Percentiles rank a stretch among this genome's conserved stretches.
Conservation (phyloP, 768 basidiomycete species). For the Pleurotus tuoliensis region DNA sequence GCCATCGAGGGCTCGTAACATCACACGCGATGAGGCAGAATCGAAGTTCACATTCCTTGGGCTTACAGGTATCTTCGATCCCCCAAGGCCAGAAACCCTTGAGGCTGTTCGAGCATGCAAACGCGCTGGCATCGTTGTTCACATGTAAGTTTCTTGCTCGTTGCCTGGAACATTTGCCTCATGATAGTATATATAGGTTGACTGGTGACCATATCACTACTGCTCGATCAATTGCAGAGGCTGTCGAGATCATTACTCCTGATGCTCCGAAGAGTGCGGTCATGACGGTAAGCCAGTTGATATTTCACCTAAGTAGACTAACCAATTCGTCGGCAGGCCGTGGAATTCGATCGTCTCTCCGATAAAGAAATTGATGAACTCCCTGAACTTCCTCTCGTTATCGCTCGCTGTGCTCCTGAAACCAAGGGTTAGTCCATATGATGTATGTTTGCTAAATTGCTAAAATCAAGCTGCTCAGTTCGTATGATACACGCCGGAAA, state of each 20-base stretch:
- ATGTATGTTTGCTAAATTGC: neutral
- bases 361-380: conserved; percentile 46
- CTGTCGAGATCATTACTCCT: conserved; percentile 41
- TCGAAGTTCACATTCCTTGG: conserved; percentile 45
- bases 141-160: conserved; percentile 23
- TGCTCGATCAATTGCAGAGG: conserved; percentile 46
- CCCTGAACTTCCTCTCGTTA: conserved; percentile 52
- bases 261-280: conserved; percentile 34
- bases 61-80: conserved; percentile 51
- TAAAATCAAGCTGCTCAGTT: conserved; percentile 18
- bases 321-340: conserved; percentile 17
- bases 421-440: conserved; percentile 32
- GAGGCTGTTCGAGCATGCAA: conserved; percentile 48
- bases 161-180: neutral
- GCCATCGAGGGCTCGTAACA: conserved; percentile 16
- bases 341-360: conserved; percentile 50
- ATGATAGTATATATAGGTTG: conserved; percentile 29
- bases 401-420: conserved; percentile 55
- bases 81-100: conserved; percentile 49
- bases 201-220: conserved; percentile 56
- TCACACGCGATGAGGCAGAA: conserved; percentile 44
- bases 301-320: neutral
- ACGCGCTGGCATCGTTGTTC: conserved; percentile 47
- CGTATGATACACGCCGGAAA: conserved; percentile 59
- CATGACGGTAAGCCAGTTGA: conserved; percentile 25